These are phyloP conservation scores for barley (Hordeum vulgare) DNA, from an alignment of 176 grass and related monocot genomes.

Conservation along the genomic window MorexV3_pseudomolecules_assembly NC_058520.1:561502222-561502721, in stretches of 20 bases:
- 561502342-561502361: slow-evolving; percentile 22
- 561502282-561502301: slow-evolving; percentile 14
- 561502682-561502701: slow-evolving; percentile 12
- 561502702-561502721: slow-evolving; percentile 22
- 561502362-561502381: slow-evolving; percentile 14
- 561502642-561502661: not conserved
- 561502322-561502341: slow-evolving; percentile 6
- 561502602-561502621: slow-evolving; percentile 1
- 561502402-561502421: not conserved
- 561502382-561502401: not conserved
- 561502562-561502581: not conserved
- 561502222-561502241: slow-evolving; percentile 63
- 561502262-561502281: slow-evolving; percentile 3
- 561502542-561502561: not conserved
- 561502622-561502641: slow-evolving; percentile 12
- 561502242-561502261: slow-evolving; percentile 67
- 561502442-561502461: not conserved
- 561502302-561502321: slow-evolving; percentile 4
- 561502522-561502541: not conserved
- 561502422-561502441: not conserved
- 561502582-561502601: not conserved
- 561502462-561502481: not conserved
- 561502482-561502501: not conserved
- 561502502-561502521: not conserved
- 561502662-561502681: not conserved